Evolutionary conservation across 805 yeast genomes (phyloP).

Genomic region (Saturnispora saitoi): DNA sequence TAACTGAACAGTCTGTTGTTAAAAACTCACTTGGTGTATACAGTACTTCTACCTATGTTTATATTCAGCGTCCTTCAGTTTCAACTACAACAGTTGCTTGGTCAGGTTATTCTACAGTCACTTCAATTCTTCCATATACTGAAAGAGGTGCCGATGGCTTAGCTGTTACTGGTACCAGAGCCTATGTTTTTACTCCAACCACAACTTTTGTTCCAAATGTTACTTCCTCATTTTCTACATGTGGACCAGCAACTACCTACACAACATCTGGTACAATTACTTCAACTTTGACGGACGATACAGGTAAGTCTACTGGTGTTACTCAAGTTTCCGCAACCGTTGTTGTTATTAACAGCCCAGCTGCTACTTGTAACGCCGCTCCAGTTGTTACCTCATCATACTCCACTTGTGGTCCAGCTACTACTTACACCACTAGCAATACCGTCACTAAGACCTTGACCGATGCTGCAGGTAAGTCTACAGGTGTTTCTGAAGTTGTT

Average conservation of each 20-base stretch:
- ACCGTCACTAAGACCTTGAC: background rate
- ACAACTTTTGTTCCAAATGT: background rate
- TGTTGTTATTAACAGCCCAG: conserved; percentile 6
- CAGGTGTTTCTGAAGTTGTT: background rate
- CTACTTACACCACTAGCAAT: conserved; percentile 4
- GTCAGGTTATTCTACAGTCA: background rate
- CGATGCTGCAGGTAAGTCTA: background rate
- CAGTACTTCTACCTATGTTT: background rate
- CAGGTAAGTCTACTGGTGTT: background rate
- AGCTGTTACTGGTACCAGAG: conserved; percentile 1
- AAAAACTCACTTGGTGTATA: conserved; percentile 3
- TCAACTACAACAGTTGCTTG: background rate
- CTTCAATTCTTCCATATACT: conserved; percentile 1
- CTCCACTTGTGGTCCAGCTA: conserved; percentile 2
- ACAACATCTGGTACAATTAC: conserved; percentile 4
- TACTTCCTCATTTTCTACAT: background rate
- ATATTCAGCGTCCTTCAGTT: conserved; percentile 3
- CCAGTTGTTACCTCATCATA: background rate
- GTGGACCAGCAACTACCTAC: conserved; percentile 3
- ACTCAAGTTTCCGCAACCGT: background rate
- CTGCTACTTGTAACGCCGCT: background rate
- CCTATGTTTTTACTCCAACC: background rate
- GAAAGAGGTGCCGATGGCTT: background rate
- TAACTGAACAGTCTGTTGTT: background rate
- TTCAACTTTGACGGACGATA: background rate